Conservation (phyloP, 2,329 filamentous ascomycete species). For the Basipetospora sp. region DNA sequence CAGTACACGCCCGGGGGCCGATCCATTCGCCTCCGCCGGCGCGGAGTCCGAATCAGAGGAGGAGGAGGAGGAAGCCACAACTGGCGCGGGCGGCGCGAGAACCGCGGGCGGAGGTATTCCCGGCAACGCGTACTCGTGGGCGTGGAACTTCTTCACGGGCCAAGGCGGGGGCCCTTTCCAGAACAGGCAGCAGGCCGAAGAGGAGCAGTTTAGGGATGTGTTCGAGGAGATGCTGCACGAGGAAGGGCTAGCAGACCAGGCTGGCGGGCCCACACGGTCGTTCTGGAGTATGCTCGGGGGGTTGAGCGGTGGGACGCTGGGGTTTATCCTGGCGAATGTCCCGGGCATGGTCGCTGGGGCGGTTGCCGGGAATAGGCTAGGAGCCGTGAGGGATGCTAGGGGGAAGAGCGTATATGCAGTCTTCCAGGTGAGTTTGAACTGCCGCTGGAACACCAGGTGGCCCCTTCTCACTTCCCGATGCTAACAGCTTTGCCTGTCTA, state of each 20-base stretch:
- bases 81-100: background rate
- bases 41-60: constrained; percentile 19
- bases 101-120: constrained; percentile 19
- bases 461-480: background rate
- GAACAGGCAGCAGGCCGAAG: constrained; percentile 40
- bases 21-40: constrained; percentile 22
- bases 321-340: constrained; percentile 89
- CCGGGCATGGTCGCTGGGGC: constrained; percentile 78
- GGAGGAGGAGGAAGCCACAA: constrained; percentile 22
- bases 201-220: constrained; percentile 73
- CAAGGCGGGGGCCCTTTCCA: constrained; percentile 19
- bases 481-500: background rate
- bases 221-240: constrained; percentile 86
- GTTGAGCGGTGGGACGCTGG: constrained; percentile 73
- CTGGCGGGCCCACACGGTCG: constrained; percentile 37
- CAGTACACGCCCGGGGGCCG: constrained; percentile 24
- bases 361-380: constrained; percentile 83
- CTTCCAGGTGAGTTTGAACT: constrained; percentile 46
- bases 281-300: constrained; percentile 85
- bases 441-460: background rate
- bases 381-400: constrained; percentile 73
- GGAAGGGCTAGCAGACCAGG: constrained; percentile 65
- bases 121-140: constrained; percentile 58
- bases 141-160: constrained; percentile 46
- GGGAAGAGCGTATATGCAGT: constrained; percentile 93